Evolutionary conservation across 148 eudicot species (phyloP).

Genomic region (Camellia sinensis): DNA sequence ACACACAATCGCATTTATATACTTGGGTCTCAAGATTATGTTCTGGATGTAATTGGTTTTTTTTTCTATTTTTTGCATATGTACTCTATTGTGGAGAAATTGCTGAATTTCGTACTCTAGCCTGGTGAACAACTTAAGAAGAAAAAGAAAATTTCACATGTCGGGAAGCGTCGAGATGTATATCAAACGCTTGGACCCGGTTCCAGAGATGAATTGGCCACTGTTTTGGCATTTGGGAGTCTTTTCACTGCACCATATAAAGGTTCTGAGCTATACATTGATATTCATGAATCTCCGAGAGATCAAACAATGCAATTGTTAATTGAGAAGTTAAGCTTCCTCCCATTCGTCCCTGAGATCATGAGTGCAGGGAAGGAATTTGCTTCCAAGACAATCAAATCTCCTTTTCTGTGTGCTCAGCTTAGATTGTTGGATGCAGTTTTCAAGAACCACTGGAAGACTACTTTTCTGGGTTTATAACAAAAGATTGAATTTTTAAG

Average conservation of each 20-base stretch:
- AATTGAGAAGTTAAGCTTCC: slow-evolving; percentile 48
- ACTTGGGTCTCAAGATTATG: background rate
- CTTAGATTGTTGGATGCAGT: slow-evolving; percentile 64
- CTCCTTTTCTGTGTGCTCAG: slow-evolving; percentile 56
- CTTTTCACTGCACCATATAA: slow-evolving; percentile 74
- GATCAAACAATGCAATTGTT: slow-evolving; percentile 58
- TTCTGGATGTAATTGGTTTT: background rate
- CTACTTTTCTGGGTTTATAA: slow-evolving; percentile 40
- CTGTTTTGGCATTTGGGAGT: slow-evolving; percentile 79
- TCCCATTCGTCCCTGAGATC: slow-evolving; percentile 72
- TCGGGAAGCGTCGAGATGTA: slow-evolving; percentile 68
- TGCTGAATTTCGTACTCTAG: slow-evolving; percentile 37
- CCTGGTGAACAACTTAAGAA: slow-evolving; percentile 77
- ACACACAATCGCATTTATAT: background rate
- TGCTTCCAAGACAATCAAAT: slow-evolving; percentile 42
- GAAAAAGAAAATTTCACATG: slow-evolving; percentile 72
- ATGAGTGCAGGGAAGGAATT: slow-evolving; percentile 54
- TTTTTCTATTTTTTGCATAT: background rate
- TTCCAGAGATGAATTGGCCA: slow-evolving; percentile 48
- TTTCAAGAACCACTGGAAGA: slow-evolving; percentile 51
- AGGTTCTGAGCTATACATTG: slow-evolving; percentile 71
- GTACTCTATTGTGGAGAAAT: background rate
- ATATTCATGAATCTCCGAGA: slow-evolving; percentile 58
- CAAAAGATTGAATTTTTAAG: slow-evolving; percentile 39
- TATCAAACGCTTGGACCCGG: slow-evolving; percentile 72